Conservation (phyloP, 352 stramenopile genomes). For the Globisporangium heterothallicum region DNA sequence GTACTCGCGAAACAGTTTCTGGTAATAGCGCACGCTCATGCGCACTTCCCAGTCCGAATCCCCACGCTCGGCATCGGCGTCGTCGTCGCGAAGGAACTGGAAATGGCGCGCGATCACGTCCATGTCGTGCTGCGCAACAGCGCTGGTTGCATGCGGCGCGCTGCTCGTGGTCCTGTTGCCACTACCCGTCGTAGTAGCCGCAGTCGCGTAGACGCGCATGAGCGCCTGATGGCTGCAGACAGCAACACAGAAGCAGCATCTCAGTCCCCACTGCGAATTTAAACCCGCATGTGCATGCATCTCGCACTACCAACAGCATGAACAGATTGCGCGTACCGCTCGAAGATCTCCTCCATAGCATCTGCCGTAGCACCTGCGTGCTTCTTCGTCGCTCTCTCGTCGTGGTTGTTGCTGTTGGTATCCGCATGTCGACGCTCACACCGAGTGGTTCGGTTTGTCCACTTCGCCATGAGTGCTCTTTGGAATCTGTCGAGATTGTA, state of each 20-base stretch:
- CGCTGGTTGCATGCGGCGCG: too few relatives aligned
- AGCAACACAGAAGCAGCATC: not conserved
- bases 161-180: conserved; percentile 2
- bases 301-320: too few relatives aligned
- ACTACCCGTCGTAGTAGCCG: not conserved
- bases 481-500: too few relatives aligned
- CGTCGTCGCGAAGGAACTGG: conserved; percentile 78
- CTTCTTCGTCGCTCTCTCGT: too few relatives aligned
- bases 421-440: too few relatives aligned
- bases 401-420: too few relatives aligned
- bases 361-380: too few relatives aligned
- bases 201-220: conserved; percentile 34
- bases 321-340: too few relatives aligned
- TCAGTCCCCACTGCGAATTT: not conserved
- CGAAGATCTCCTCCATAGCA: too few relatives aligned
- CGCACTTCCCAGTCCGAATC: conserved; percentile 65
- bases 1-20: conserved; percentile 78
- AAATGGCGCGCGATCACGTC: conserved; percentile 42
- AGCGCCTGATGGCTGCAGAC: conserved; percentile 42
- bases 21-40: conserved; percentile 84
- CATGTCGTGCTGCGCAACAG: conserved; percentile 31
- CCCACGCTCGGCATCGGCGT: conserved; percentile 38
- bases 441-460: too few relatives aligned
- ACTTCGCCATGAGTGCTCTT: too few relatives aligned
- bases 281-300: too few relatives aligned